Percentiles rank a stretch among this genome's conserved stretches.
Conservation (phyloP, 2,329 filamentous ascomycete species). For the Claviceps sorghi region DNA sequence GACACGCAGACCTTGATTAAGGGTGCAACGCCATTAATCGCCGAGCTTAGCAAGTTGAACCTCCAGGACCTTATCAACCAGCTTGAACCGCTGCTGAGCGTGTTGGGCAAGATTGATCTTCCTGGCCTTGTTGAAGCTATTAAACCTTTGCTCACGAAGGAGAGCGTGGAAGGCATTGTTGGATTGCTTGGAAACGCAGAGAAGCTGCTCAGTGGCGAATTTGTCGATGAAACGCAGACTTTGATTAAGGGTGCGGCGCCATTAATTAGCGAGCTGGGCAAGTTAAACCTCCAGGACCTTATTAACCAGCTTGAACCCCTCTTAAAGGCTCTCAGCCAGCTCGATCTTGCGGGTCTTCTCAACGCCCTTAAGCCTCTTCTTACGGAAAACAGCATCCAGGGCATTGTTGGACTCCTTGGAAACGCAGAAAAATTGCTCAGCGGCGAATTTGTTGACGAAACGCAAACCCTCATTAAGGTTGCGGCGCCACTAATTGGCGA, state of each 20-base stretch:
- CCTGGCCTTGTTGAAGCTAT: constrained; percentile 15
- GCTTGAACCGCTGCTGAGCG: constrained; percentile 10
- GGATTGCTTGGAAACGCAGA: constrained; percentile 20
- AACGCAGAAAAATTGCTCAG: constrained; percentile 18
- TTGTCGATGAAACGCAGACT: constrained; percentile 13
- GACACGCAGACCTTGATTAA: constrained; percentile 16
- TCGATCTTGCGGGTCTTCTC: constrained; percentile 17
- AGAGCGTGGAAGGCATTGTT: constrained; percentile 18
- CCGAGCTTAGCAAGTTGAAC: constrained; percentile 4
- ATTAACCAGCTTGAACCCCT: constrained; percentile 11
- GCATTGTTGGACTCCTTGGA: constrained; percentile 19
- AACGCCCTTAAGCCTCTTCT: constrained; percentile 16
- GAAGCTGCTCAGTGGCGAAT: constrained; percentile 13
- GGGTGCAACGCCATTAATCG: constrained; percentile 18
- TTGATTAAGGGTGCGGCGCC: constrained; percentile 19
- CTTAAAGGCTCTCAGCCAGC: constrained; percentile 13
- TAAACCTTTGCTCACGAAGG: constrained; percentile 16
- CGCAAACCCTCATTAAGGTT: constrained; percentile 17
- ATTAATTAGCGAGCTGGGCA: constrained; percentile 10
- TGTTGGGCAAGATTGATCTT: constrained; percentile 17
- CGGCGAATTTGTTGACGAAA: constrained; percentile 13
- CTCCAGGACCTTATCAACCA: constrained; percentile 11
- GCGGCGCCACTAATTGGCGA: constrained; percentile 9
- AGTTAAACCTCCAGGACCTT: constrained; percentile 8
- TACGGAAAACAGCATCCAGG: constrained; percentile 16